Evolutionary conservation across 2,329 filamentous ascomycete genomes (phyloP).

Genomic region (Claviceps pusilla): DNA sequence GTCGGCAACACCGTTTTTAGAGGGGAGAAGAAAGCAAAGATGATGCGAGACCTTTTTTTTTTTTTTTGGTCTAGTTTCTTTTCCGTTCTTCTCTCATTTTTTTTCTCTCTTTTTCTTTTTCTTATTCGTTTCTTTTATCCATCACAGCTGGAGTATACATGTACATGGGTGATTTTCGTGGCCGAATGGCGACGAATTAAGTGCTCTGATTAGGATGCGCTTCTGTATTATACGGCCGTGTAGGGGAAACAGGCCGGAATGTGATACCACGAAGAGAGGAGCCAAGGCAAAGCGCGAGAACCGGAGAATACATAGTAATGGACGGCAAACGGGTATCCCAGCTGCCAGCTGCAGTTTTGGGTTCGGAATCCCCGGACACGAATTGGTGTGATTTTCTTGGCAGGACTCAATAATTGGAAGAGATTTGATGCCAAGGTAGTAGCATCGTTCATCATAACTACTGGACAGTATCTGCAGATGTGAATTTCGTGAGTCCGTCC

Average conservation of each 20-base stretch:
- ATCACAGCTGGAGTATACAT: background rate
- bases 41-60: background rate
- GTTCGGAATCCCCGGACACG: background rate
- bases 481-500: too few species aligned
- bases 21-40: too few species aligned
- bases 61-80: background rate
- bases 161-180: background rate
- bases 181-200: too few species aligned
- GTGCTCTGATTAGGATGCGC: background rate
- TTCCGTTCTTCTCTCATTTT: background rate
- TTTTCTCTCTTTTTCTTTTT: background rate
- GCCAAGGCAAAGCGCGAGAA: background rate
- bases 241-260: background rate
- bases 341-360: background rate
- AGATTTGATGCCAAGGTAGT: too few species aligned
- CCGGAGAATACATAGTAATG: background rate
- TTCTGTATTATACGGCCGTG: background rate
- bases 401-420: too few species aligned
- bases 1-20: conserved; percentile 30
- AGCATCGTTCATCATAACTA: too few species aligned
- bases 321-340: background rate
- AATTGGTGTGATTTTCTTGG: too few species aligned
- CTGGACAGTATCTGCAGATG: too few species aligned
- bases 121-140: background rate
- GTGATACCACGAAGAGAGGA: background rate